A percentile compares a stretch with the other conserved stretches of the same genome.
phyloP scores from a whole-genome alignment of 148 eudicot species.

The Rhododendron ovatum region DNA sequence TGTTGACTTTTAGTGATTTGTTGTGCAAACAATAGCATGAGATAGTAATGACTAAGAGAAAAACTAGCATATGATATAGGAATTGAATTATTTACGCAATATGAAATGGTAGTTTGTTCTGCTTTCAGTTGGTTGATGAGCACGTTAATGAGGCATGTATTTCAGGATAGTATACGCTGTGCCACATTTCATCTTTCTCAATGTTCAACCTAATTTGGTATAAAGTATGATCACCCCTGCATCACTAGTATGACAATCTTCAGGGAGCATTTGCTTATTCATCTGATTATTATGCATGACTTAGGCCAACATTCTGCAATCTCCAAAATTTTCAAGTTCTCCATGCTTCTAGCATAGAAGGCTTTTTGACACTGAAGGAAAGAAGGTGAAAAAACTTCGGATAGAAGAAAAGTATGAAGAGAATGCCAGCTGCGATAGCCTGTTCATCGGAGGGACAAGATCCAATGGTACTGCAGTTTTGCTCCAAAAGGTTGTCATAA shows the following conservation, averaged over 20 bases:
- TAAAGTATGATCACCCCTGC: not conserved
- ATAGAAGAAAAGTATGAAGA: not conserved
- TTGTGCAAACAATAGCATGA: not conserved
- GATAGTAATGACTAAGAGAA: not conserved
- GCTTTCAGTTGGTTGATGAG: not conserved
- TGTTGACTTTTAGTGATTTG: not conserved
- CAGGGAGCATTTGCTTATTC: not conserved
- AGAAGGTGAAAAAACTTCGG: not conserved
- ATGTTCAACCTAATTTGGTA: not conserved
- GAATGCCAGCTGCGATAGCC: not conserved
- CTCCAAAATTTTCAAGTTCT: not conserved
- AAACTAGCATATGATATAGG: not conserved
- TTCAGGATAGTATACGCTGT: not conserved
- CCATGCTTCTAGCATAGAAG: not conserved
- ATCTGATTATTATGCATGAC: not conserved
- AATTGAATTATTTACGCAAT: not conserved
- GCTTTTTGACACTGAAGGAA: not conserved
- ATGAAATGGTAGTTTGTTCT: not conserved
- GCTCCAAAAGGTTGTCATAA: not conserved
- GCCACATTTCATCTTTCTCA: not conserved
- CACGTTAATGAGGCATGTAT: not conserved
- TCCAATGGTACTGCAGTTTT: not conserved
- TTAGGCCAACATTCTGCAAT: not conserved
- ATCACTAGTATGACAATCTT: not conserved
- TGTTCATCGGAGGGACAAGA: not conserved